Conservation (phyloP, 805 yeast genomes). For the Wickerhamiella australiensis region DNA sequence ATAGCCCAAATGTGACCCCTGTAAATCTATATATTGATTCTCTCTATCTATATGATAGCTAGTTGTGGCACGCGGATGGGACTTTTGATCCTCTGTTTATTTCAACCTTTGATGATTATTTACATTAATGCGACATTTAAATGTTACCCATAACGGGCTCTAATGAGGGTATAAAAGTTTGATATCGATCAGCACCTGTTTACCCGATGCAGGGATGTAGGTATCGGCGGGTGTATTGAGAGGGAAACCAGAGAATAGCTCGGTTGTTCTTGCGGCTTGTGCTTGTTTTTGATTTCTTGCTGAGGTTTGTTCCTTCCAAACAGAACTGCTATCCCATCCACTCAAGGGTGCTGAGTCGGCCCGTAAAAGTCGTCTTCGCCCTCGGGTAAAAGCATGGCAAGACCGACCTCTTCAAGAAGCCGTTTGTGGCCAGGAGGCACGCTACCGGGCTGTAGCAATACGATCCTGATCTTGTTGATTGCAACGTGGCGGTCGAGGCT, state of each 20-base stretch:
- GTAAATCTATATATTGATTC: too few relatives aligned
- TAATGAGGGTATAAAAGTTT: neutral
- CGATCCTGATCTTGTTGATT: slow-evolving; percentile 47
- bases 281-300: too few relatives aligned
- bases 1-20: too few relatives aligned
- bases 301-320: too few relatives aligned
- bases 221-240: too few relatives aligned
- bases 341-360: neutral
- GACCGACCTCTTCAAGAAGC: slow-evolving; percentile 84
- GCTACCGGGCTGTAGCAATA: slow-evolving; percentile 41
- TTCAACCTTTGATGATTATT: too few relatives aligned
- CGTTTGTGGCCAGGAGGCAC: slow-evolving; percentile 62
- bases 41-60: too few relatives aligned
- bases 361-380: neutral
- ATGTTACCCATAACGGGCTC: neutral
- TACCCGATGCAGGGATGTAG: neutral
- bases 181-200: neutral
- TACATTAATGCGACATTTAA: neutral
- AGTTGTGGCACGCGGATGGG: too few relatives aligned
- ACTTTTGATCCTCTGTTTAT: too few relatives aligned
- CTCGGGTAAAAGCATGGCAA: slow-evolving; percentile 24
- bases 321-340: too few relatives aligned
- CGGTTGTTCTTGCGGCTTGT: too few relatives aligned
- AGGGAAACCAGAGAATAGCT: neutral
- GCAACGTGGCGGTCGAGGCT: slow-evolving; percentile 43